These are phyloP conservation scores for Aureobasidium sp. DNA, from an alignment of 2,329 filamentous ascomycete genomes.

Conservation along the genomic window DNA sequence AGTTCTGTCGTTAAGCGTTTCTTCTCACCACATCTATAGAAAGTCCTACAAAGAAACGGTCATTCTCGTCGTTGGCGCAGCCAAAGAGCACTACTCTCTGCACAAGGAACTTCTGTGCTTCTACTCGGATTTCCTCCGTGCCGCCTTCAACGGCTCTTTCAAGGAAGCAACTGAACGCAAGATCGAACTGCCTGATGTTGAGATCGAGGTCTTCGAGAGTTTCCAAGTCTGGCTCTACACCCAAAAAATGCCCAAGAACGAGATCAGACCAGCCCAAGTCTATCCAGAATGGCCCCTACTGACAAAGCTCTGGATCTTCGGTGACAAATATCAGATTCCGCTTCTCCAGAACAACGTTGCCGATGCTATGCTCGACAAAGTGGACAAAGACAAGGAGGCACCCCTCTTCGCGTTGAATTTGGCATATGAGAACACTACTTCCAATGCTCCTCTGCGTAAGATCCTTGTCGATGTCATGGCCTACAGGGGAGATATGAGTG, in stretches of 20 bases:
- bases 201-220: conserved; percentile 13
- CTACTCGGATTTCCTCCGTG: conserved; percentile 19
- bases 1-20: too few relatives aligned
- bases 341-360: conserved; percentile 17
- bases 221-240: conserved; percentile 19
- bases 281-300: not conserved
- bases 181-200: conserved; percentile 16
- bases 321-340: conserved; percentile 16
- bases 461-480: too few relatives aligned
- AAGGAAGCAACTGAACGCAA: conserved; percentile 12
- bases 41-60: not conserved
- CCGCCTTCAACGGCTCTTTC: conserved; percentile 16
- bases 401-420: too few relatives aligned
- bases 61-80: not conserved
- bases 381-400: not conserved
- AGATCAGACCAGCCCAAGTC: too few relatives aligned
- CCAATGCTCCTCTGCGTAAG: too few relatives aligned
- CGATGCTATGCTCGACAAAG: not conserved
- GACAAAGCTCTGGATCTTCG: conserved; percentile 15
- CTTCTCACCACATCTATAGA: not conserved
- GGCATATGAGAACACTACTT: too few relatives aligned
- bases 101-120: conserved; percentile 20
- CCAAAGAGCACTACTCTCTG: not conserved
- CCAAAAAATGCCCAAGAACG: not conserved
- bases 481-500: too few relatives aligned